Percentiles rank a stretch among this genome's conserved stretches.
phyloP scores from a whole-genome alignment of 2,329 filamentous ascomycete species.

The Fusarium torreyae region DNA sequence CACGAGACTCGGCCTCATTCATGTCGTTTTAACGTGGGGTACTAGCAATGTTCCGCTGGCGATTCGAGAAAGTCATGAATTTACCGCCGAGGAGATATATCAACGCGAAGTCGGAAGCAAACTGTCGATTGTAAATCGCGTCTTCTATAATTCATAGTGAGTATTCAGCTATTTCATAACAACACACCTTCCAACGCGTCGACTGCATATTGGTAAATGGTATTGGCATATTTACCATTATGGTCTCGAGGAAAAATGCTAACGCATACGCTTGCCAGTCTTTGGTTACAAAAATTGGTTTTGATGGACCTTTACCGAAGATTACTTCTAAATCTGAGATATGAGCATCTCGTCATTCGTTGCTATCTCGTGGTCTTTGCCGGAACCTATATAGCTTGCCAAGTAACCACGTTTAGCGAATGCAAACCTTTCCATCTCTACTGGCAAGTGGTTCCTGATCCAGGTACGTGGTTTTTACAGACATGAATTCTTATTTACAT shows the following conservation, averaged over 20 bases:
- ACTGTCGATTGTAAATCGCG: conserved; percentile 4
- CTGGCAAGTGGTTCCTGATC: conserved; percentile 41
- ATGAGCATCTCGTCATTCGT: conserved; percentile 24
- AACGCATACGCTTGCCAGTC: conserved; percentile 1
- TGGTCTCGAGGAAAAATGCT: too few species aligned
- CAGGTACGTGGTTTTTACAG: conserved; percentile 8
- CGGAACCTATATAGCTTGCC: conserved; percentile 27
- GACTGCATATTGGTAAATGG: neutral
- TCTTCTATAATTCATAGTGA: conserved; percentile 16
- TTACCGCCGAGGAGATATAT: conserved; percentile 2
- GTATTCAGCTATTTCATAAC: neutral
- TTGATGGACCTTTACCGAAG: conserved; percentile 40
- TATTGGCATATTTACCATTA: neutral
- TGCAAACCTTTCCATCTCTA: conserved; percentile 35
- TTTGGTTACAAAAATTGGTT: conserved; percentile 44
- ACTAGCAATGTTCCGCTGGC: conserved; percentile 2
- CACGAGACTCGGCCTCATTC: conserved; percentile 3
- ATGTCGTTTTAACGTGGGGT: neutral
- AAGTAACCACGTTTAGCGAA: conserved; percentile 43
- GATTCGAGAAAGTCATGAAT: neutral
- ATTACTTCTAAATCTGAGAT: conserved; percentile 28
- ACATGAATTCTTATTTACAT: too few species aligned
- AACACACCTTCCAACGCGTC: too few species aligned
- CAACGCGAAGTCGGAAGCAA: conserved; percentile 7
- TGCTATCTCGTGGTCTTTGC: conserved; percentile 37